Percentiles rank a stretch among this genome's conserved stretches.
These are phyloP conservation scores for Fusarium newnesense DNA, from an alignment of 2,329 filamentous ascomycete species.

Conservation along the genomic window DNA sequence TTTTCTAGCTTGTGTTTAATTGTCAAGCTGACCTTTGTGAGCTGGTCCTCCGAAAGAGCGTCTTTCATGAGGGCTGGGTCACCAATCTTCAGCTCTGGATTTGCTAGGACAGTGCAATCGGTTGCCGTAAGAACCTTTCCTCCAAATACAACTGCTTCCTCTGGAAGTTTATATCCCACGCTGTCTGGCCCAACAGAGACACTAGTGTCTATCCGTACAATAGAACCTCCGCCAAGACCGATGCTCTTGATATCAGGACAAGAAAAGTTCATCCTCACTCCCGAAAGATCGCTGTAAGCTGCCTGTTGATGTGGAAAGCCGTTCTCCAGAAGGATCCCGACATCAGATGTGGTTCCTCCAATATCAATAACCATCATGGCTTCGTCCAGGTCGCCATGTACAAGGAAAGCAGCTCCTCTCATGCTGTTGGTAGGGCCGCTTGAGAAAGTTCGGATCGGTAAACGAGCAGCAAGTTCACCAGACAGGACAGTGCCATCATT, in stretches of 20 bases:
- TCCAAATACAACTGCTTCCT: slow-evolving; percentile 66
- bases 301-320: slow-evolving; percentile 72
- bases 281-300: slow-evolving; percentile 70
- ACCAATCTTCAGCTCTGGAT: slow-evolving; percentile 53
- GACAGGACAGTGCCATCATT: slow-evolving; percentile 72
- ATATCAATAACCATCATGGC: slow-evolving; percentile 71
- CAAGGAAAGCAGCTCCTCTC: slow-evolving; percentile 70
- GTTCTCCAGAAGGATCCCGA: slow-evolving; percentile 68
- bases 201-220: slow-evolving; percentile 55
- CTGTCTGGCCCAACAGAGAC: slow-evolving; percentile 68
- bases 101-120: slow-evolving; percentile 58
- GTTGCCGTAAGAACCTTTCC: slow-evolving; percentile 68
- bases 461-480: slow-evolving; percentile 61
- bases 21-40: slow-evolving; percentile 51
- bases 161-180: slow-evolving; percentile 66
- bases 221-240: slow-evolving; percentile 67
- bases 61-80: slow-evolving; percentile 50
- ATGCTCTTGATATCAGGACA: slow-evolving; percentile 69
- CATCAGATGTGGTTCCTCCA: slow-evolving; percentile 73
- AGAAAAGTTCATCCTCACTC: slow-evolving; percentile 70
- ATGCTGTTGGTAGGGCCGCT: slow-evolving; percentile 73
- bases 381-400: slow-evolving; percentile 50
- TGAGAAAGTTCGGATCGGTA: slow-evolving; percentile 71
- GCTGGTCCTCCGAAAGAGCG: slow-evolving; percentile 46
- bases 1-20: slow-evolving; percentile 64